These are phyloP conservation scores for Lentinula edodes DNA, from an alignment of 768 basidiomycete species.

Conservation along the genomic window DNA sequence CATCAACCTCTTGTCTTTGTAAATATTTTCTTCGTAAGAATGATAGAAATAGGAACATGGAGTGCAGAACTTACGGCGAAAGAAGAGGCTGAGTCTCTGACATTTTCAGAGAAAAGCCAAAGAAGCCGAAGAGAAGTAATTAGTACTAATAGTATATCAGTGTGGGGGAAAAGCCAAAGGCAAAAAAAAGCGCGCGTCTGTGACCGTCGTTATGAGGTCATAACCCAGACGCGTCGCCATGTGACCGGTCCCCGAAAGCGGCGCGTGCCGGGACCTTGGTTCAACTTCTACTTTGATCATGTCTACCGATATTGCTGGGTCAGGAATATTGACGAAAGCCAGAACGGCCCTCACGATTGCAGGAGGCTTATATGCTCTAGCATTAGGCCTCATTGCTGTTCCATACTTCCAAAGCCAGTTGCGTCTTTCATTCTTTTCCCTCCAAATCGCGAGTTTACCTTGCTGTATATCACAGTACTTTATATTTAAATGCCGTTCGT, in stretches of 20 bases:
- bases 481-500: conserved; percentile 63
- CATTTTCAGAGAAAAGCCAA: not conserved
- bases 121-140: not conserved
- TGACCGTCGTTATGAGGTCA: not conserved
- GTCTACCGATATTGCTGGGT: conserved; percentile 13
- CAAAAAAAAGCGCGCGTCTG: not conserved
- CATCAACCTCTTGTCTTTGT: conserved; percentile 45
- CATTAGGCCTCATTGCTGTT: conserved; percentile 49
- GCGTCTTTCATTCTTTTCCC: conserved; percentile 33
- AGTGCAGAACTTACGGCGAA: conserved; percentile 26
- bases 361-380: conserved; percentile 46
- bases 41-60: not conserved
- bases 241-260: not conserved
- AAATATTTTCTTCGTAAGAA: conserved; percentile 1
- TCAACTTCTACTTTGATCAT: conserved; percentile 10
- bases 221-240: not conserved
- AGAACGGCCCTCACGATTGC: conserved; percentile 26
- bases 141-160: not conserved
- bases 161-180: not conserved
- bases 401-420: conserved; percentile 62
- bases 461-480: conserved; percentile 18
- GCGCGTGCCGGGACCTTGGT: not conserved
- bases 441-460: not conserved
- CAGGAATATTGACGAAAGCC: not conserved
- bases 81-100: conserved; percentile 39